Base-by-base conservation (phyloP, 331 rosid species). In the Pyracantha coccinea region DNA sequence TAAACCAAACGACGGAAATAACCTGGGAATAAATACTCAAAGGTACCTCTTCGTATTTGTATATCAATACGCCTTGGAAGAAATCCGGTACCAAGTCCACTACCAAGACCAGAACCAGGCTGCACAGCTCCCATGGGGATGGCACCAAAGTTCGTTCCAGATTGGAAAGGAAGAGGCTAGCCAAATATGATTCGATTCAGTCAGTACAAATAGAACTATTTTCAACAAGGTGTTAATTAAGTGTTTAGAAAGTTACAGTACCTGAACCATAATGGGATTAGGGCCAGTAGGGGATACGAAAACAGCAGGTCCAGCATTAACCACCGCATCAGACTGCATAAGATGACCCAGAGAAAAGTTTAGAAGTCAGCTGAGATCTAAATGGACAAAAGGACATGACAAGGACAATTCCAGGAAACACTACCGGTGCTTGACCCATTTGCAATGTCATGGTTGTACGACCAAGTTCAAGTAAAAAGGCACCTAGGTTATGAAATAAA, bases 191-290 rank as follows among this genome's bases (percentile, higher is more conserved):
- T 82, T 75, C 75, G 81, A 69, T 84, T 77, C 77, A 83, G 78
- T 90, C 71, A 89, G 89, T 81, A 79, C 74, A 47, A 69, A 78
- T 20, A 76, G 32, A 73, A 66, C 52, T 57, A 27, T 73, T 75
- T 79, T 65, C 77, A 28, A 21, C 66, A 61, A 79, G 38, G 53
- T 45, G 69, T 41, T 57, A 73, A 64, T 32, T 77, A 44, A 75
- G 71, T 45, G 19, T 72, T 45, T 6, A 73, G 65, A 73, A 27
- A 79, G 74, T 76, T 78, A 33, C 38, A 2, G 12, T 35, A 84
- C 97, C 99, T 92, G 97, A 87, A 95, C 99, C 99, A 92, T 90
- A 77, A 95, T 92, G 65, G 92, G 97, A 81, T 92, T 95, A 78
- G 99, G 99, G 80, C 93, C 90, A 69, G 89, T 71, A 64, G 91